phyloP scores from a whole-genome alignment of 129 eudicot genomes.

The Centella asiatica region DNA sequence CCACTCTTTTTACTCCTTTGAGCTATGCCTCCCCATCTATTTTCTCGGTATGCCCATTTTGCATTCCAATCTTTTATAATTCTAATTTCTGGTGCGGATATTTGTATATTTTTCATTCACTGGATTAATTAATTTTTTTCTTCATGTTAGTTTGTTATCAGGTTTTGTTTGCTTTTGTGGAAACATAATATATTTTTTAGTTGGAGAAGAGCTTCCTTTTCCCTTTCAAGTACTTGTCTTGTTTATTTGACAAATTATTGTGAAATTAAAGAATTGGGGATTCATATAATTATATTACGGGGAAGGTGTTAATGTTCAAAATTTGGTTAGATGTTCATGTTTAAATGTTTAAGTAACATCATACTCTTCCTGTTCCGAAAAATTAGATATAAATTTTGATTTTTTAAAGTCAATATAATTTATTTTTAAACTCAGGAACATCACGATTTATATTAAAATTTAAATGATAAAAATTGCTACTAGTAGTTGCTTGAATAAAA shows the following conservation, averaged over 20 bases:
- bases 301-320: too few relatives aligned
- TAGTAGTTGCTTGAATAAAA: too few relatives aligned
- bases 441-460: too few relatives aligned
- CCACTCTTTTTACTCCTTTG: conserved; percentile 32
- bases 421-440: too few relatives aligned
- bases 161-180: conserved; percentile 14
- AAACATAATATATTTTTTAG: background rate
- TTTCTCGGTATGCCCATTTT: conserved; percentile 43
- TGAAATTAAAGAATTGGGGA: background rate
- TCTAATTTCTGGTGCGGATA: background rate
- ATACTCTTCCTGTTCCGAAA: too few relatives aligned
- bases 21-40: conserved; percentile 44
- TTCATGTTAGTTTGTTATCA: background rate
- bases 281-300: too few relatives aligned
- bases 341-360: too few relatives aligned
- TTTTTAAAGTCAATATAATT: too few relatives aligned
- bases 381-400: too few relatives aligned
- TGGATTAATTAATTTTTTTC: background rate
- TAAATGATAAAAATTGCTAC: too few relatives aligned
- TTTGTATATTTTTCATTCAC: background rate
- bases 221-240: background rate
- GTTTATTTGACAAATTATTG: background rate
- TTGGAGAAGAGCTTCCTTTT: background rate
- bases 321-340: too few relatives aligned
- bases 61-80: background rate